These are phyloP conservation scores for Nothophoma quercina DNA, from an alignment of 2,329 filamentous ascomycete genomes.

Conservation along the genomic window DNA sequence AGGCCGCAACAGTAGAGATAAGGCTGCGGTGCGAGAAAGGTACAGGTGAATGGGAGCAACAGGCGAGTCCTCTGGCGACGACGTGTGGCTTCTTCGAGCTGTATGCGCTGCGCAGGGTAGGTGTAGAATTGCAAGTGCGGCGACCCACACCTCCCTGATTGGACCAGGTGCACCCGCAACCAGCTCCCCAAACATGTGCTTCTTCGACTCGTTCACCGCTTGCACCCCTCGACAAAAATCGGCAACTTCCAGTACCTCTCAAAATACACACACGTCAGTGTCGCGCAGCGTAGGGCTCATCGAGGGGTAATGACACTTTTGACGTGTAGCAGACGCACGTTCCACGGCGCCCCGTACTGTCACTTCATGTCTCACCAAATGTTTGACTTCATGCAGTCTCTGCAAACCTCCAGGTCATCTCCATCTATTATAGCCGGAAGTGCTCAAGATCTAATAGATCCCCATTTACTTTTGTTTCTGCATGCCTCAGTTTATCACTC, in stretches of 20 bases:
- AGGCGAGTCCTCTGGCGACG: constrained; percentile 17
- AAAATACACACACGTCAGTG: constrained; percentile 4
- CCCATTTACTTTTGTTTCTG: too few relatives aligned
- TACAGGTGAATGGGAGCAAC: constrained; percentile 22
- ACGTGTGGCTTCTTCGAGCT: constrained; percentile 10
- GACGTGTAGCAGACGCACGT: constrained; percentile 20
- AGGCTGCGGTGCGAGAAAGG: constrained; percentile 38
- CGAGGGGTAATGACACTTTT: constrained; percentile 9
- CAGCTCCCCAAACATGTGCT: constrained; percentile 7
- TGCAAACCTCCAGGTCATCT: background rate
- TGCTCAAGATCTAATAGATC: too few relatives aligned
- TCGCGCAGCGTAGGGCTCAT: constrained; percentile 9
- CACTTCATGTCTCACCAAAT: constrained; percentile 4
- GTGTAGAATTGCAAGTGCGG: constrained; percentile 25
- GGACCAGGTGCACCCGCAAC: constrained; percentile 10
- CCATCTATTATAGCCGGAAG: background rate
- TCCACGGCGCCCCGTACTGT: constrained; percentile 24
- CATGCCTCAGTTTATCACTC: too few relatives aligned
- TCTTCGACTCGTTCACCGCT: constrained; percentile 8
- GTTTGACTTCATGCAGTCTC: background rate
- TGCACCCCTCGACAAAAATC: constrained; percentile 9
- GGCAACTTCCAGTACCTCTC: constrained; percentile 1
- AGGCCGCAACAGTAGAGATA: constrained; percentile 28
- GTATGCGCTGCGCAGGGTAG: constrained; percentile 16
- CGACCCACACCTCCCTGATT: constrained; percentile 16